Base-by-base conservation (phyloP, 306 rosid genomes). In the Trichosanthes truncata region DNA sequence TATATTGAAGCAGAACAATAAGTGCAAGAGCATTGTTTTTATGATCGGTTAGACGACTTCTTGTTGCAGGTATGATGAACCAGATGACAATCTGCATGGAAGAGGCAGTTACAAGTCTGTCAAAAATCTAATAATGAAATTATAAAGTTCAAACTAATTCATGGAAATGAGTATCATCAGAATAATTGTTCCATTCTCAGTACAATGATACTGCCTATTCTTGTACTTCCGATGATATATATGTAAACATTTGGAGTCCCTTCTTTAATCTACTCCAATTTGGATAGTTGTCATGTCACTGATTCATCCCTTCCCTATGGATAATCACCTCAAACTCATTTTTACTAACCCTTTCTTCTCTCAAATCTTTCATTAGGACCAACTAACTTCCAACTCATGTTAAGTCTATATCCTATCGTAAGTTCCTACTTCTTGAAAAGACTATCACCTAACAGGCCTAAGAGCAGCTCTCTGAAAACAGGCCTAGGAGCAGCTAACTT, bases 21-120 rank as follows among this genome's bases (percentile, higher is more conserved):
- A 95, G 84, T 9, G 97, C 99, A 86, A 95, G 97, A 71, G 98
- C 97, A 83, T 95, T 95, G 83, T 95, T 95, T 61, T 88, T 91
- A 80, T 91, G 92, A 89, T 90, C 93, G 2, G 91, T 84, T 75
- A 76, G 87, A 62, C 89, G 78, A 35, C 86, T 90, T 81, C 90
- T 88, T 78, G 97, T 90, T 77, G 97, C 97, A 0, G 97, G 98
- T 85, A 95, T 95, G 51, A 95, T 85, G 82, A 92, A 92, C 98
- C 98, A 95, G 75, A 95, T 91, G 80, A 95, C 92, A 60, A 95
- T 90, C 98, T 95, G 91, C 86, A 90, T 43, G 82, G 78, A 57
- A 85, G 80, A 55, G 73, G 62, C 72, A 79, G 67, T 85, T 53
- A 87, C 13, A 38, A 38, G 29, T 52, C n/a, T 5, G 67, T 86